These are phyloP conservation scores for Penicillium sp. DNA, from an alignment of 2,329 filamentous ascomycete genomes.

Conservation along the genomic window DNA sequence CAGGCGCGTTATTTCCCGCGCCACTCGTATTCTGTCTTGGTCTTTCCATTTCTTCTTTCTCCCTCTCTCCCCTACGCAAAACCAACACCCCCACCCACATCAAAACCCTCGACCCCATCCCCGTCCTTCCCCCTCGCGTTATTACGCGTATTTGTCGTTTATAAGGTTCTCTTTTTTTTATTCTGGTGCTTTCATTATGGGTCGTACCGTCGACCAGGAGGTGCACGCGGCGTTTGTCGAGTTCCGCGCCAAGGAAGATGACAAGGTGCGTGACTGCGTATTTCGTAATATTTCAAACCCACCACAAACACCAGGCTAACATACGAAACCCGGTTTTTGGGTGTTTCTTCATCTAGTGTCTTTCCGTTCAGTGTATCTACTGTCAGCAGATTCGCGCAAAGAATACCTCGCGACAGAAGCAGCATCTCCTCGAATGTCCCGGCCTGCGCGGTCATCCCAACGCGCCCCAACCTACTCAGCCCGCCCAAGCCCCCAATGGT, in stretches of 20 bases:
- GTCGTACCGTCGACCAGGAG: conserved; percentile 53
- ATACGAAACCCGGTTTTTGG: conserved; percentile 26
- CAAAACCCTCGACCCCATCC: neutral
- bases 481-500: conserved; percentile 41
- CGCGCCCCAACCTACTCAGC: conserved; percentile 43
- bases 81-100: neutral
- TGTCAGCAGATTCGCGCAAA: conserved; percentile 55
- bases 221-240: conserved; percentile 55
- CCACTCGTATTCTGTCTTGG: conserved; percentile 23
- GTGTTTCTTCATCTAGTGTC: conserved; percentile 39
- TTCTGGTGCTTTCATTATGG: conserved; percentile 42
- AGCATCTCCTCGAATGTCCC: conserved; percentile 53
- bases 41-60: conserved; percentile 24
- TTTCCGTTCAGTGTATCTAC: conserved; percentile 55
- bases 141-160: conserved; percentile 7
- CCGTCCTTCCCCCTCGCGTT: conserved; percentile 2
- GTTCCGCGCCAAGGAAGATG: conserved; percentile 55
- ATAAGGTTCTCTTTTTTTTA: conserved; percentile 8
- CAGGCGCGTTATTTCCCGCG: conserved; percentile 16
- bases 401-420: conserved; percentile 54
- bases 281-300: conserved; percentile 44
- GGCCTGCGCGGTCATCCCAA: conserved; percentile 48
- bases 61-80: conserved; percentile 11
- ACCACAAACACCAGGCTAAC: conserved; percentile 35
- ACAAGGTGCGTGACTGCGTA: conserved; percentile 47